These are phyloP conservation scores for Malus sieversii DNA, from an alignment of 306 rosid genomes.

Conservation along the genomic window DNA sequence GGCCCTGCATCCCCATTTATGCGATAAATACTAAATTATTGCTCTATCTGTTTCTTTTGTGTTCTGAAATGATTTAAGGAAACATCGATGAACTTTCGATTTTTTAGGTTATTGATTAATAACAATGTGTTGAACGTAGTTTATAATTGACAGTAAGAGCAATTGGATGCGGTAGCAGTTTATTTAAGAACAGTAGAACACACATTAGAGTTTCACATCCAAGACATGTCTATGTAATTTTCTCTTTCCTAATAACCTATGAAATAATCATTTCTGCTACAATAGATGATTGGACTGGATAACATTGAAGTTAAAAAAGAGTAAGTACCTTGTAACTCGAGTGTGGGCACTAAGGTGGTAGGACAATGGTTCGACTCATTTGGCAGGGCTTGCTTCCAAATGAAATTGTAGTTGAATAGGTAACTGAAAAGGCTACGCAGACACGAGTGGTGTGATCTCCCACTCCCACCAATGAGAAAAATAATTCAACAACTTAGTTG, in stretches of 20 bases:
- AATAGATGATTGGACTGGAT: not conserved
- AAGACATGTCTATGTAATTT: not conserved
- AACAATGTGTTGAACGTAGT: not conserved
- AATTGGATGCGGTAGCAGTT: not conserved
- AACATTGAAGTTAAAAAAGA: not conserved
- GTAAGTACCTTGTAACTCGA: no score
- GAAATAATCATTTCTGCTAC: not conserved
- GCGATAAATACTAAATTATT: not conserved
- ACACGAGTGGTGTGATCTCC: conserved; percentile 7
- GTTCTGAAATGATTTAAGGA: not conserved
- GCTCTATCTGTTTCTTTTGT: not conserved
- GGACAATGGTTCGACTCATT: no score
- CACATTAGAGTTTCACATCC: not conserved
- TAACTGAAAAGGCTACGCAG: no score
- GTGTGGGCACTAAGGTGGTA: no score
- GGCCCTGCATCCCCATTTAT: not conserved
- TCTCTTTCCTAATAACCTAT: not conserved
- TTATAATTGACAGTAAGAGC: not conserved
- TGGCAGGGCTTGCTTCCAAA: no score
- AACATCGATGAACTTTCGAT: not conserved
- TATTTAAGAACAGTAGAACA: not conserved
- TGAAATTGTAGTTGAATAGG: no score
- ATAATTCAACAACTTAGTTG: no score
- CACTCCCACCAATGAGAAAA: conserved; percentile 6
- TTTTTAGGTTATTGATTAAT: not conserved